A percentile compares a stretch with the other conserved stretches of the same genome.
Conservation (phyloP, 768 basidiomycete species). For the Boletellus emodensis region DNA sequence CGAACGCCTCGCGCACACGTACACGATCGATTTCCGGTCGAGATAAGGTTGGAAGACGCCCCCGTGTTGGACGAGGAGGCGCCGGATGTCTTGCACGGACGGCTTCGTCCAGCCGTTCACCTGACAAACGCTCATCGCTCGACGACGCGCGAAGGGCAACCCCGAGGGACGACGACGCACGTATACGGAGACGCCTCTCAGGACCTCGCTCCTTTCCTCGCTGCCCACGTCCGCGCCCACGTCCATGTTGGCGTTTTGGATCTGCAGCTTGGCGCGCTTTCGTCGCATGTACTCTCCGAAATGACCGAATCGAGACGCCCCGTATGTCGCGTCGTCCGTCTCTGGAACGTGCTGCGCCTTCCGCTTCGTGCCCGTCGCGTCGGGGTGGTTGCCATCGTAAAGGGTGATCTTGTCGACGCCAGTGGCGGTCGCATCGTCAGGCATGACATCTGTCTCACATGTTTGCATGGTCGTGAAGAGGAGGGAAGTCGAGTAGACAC, state of each 20-base stretch:
- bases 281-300: slow-evolving; percentile 87
- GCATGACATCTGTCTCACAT: slow-evolving; percentile 6
- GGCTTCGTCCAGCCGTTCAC: slow-evolving; percentile 89
- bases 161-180: too few species aligned
- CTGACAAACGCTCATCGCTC: too few species aligned
- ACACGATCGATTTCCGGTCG: slow-evolving; percentile 73
- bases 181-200: slow-evolving; percentile 75
- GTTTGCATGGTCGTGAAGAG: slow-evolving; percentile 24
- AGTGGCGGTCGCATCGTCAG: slow-evolving; percentile 8
- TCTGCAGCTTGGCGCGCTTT: slow-evolving; percentile 87
- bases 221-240: slow-evolving; percentile 25
- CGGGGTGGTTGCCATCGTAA: slow-evolving; percentile 26
- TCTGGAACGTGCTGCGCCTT: slow-evolving; percentile 17
- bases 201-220: slow-evolving; percentile 46
- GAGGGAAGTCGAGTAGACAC: background rate
- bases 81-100: slow-evolving; percentile 78
- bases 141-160: too few species aligned
- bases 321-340: slow-evolving; percentile 56
- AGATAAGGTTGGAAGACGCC: slow-evolving; percentile 83
- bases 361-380: slow-evolving; percentile 14
- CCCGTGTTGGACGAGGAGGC: slow-evolving; percentile 78
- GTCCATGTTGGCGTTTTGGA: slow-evolving; percentile 66
- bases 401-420: slow-evolving; percentile 30
- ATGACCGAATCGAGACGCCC: slow-evolving; percentile 73
- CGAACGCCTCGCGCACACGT: slow-evolving; percentile 24